A percentile compares a stretch with the other conserved stretches of the same genome.
Evolutionary conservation across 129 eudicot species (phyloP).

Genomic region (Erigeron canadensis): DNA sequence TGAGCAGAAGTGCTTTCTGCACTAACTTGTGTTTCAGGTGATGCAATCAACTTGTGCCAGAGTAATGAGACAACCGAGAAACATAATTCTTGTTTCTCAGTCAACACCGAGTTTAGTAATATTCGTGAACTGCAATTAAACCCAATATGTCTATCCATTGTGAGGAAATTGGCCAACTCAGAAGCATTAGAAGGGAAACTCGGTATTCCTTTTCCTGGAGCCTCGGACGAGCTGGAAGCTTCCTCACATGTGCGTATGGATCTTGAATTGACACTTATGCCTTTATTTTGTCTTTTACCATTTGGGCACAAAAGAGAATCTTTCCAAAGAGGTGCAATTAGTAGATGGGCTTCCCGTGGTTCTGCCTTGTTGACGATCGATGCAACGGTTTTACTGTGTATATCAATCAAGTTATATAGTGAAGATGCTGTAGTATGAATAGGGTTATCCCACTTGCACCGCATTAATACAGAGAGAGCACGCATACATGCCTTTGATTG

Average conservation of each 20-base stretch:
- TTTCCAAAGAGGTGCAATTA: constrained; percentile 54
- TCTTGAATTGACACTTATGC: constrained; percentile 33
- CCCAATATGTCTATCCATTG: constrained; percentile 90
- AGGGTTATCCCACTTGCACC: constrained; percentile 88
- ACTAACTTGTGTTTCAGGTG: constrained; percentile 86
- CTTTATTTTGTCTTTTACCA: background rate
- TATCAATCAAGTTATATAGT: constrained; percentile 70
- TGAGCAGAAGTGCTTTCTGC: constrained; percentile 99
- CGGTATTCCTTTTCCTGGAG: constrained; percentile 51
- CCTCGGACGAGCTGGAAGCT: constrained; percentile 38
- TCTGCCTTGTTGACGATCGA: constrained; percentile 96
- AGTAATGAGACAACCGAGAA: constrained; percentile 95
- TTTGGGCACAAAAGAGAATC: constrained; percentile 35
- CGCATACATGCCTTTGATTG: constrained; percentile 89
- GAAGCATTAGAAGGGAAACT: constrained; percentile 84
- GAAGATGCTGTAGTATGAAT: constrained; percentile 86
- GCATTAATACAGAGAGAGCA: constrained; percentile 63
- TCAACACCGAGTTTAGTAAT: constrained; percentile 65
- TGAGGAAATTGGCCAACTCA: constrained; percentile 87
- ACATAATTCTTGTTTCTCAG: constrained; percentile 86
- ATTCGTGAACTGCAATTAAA: constrained; percentile 72
- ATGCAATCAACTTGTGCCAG: constrained; percentile 90
- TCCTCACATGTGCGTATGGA: constrained; percentile 37
- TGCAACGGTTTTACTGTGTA: constrained; percentile 89
- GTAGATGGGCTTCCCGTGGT: constrained; percentile 79